Evolutionary conservation across 768 basidiomycete genomes (phyloP), one percentile per base, ranked within the genome.

Genomic region (Candolleomyces eurysporus): DNA sequence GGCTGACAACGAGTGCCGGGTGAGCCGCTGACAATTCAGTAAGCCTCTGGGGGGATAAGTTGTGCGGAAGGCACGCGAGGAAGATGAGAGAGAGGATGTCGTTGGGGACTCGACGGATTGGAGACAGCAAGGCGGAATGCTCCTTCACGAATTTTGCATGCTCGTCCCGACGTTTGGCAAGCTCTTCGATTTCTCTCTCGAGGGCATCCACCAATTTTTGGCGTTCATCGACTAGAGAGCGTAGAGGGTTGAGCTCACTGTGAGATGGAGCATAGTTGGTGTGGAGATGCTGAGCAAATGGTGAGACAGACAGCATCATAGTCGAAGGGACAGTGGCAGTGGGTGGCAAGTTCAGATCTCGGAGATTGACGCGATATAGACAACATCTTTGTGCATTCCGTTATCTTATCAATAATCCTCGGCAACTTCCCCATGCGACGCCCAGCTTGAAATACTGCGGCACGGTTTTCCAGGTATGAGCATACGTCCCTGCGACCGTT

Each of bases 51-150:
- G 32, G 7, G 4, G 9, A 9, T 5, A 5, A 17, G 52, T 53
- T 53, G 26, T 14, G 13, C 10, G 13, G 13, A n/a, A 31, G 17
- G 45, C 45, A 46, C 5, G 45, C 45, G 5, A 32, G 32, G 52
- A 53, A 53, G 52, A 53, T 53, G 30, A 39, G 14, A 4, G 52
- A 30, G 52, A 53, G 52, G 13, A 53, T 36, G 52, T 53, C 52
- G 8, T 11, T 14, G 3, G 52, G 52, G 5, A 53, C 9, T 4
- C 31, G 6, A 6, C 52, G 26, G 4, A 32, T 31, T 14, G 52
- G 52, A 31, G 26, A 11, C 8, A 32, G 10, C 17, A 36, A n/a
- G 31, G 26, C 26, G 11, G 9, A n/a, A 21, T 53, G 26, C 32
- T 36, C 17, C 26, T n/a, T 9, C 10, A 32, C 32, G n/a, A 53